A percentile compares a stretch with the other conserved stretches of the same genome.
Conservation (phyloP, 345 rosid species). For the Salix purpurea region DNA sequence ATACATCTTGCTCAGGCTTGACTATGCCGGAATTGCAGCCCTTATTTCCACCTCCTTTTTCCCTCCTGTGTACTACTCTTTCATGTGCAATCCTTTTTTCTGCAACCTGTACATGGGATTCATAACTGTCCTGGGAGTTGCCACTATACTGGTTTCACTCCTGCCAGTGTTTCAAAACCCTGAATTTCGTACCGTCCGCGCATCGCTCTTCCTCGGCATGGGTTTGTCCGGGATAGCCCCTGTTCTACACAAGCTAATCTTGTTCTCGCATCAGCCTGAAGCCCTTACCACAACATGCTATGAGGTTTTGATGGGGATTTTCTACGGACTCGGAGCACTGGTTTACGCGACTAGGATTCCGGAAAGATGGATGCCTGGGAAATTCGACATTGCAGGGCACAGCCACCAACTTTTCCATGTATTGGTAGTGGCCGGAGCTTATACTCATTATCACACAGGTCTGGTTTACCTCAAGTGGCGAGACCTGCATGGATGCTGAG, state of each 20-base stretch:
- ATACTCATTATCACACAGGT: conserved; percentile 80
- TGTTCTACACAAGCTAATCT: conserved; percentile 70
- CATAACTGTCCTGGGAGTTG: conserved; percentile 69
- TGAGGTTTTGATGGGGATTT: conserved; percentile 78
- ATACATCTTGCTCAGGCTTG: conserved; percentile 88
- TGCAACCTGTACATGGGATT: conserved; percentile 82
- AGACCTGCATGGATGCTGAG: conserved; percentile 66
- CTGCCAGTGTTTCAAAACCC: conserved; percentile 83
- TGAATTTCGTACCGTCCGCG: conserved; percentile 57
- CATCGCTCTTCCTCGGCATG: conserved; percentile 82
- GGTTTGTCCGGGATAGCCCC: conserved; percentile 81
- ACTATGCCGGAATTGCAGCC: conserved; percentile 86
- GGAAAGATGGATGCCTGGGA: conserved; percentile 95
- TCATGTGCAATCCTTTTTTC: conserved; percentile 90
- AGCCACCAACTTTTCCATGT: conserved; percentile 94
- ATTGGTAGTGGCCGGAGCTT: conserved; percentile 85
- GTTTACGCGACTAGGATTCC: conserved; percentile 85
- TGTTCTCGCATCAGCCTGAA: conserved; percentile 83
- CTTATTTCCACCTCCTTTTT: conserved; percentile 83
- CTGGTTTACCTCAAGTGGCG: conserved; percentile 87
- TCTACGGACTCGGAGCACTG: conserved; percentile 72
- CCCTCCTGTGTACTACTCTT: conserved; percentile 85
- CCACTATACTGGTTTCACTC: conserved; percentile 62
- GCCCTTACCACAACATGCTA: conserved; percentile 87
- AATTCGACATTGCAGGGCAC: conserved; percentile 90